These are phyloP conservation scores for Ceratocystiopsis brevicomis DNA, from an alignment of 2,329 filamentous ascomycete species.

Conservation along the genomic window DNA sequence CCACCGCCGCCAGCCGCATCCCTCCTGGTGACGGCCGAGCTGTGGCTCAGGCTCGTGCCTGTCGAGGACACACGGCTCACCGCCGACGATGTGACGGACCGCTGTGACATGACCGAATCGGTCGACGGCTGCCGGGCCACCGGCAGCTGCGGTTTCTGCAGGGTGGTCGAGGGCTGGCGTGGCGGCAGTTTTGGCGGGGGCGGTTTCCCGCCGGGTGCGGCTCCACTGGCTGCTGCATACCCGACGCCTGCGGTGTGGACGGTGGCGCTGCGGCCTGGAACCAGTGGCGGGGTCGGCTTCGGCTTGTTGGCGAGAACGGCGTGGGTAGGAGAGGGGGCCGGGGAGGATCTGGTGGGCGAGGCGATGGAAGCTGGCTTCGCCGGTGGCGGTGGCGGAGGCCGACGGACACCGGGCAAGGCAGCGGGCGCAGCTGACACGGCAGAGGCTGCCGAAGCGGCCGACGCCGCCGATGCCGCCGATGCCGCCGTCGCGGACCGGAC, in stretches of 20 bases:
- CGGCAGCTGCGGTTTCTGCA: constrained; percentile 19
- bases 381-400: neutral
- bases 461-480: neutral
- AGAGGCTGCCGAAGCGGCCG: constrained; percentile 2
- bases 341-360: constrained; percentile 21
- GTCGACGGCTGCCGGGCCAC: constrained; percentile 32
- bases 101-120: constrained; percentile 36
- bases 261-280: neutral
- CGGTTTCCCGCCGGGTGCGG: constrained; percentile 10
- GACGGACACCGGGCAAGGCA: neutral
- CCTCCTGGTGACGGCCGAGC: constrained; percentile 15
- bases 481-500: neutral
- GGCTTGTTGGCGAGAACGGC: constrained; percentile 4
- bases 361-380: constrained; percentile 5
- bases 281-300: neutral
- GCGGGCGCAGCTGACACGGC: neutral
- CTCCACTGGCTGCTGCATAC: neutral
- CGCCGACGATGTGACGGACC: constrained; percentile 36
- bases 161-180: constrained; percentile 22
- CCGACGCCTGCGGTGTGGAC: neutral
- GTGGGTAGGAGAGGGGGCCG: constrained; percentile 17
- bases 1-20: neutral
- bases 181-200: constrained; percentile 30
- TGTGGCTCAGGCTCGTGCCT: constrained; percentile 28
- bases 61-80: constrained; percentile 25